A percentile compares a stretch with the other conserved stretches of the same genome.
Conservation (phyloP, 768 basidiomycete genomes). For the Xerocomellus amylosporus region DNA sequence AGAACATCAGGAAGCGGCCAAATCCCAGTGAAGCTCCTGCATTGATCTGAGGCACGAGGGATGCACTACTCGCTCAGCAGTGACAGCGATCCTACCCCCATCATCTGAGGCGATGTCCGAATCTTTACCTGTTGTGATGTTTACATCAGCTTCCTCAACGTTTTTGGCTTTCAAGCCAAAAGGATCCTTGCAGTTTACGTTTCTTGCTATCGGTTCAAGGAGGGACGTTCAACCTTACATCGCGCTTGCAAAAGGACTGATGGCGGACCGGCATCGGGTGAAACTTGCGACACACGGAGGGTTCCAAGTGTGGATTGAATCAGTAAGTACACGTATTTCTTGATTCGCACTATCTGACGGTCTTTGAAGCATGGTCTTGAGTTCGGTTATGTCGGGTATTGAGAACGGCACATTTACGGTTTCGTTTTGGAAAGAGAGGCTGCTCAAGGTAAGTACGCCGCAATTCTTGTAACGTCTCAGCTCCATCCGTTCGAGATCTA, state of each 20-base stretch:
- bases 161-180: constrained; percentile 96
- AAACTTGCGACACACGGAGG: constrained; percentile 95
- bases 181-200: constrained; percentile 83
- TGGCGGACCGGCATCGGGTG: constrained; percentile 84
- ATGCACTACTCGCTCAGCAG: constrained; percentile 51
- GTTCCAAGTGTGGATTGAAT: constrained; percentile 93
- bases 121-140: constrained; percentile 88
- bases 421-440: constrained; percentile 86
- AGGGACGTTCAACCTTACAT: constrained; percentile 99
- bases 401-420: constrained; percentile 98
- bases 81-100: constrained; percentile 44
- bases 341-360: constrained; percentile 3
- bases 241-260: constrained; percentile 86
- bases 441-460: constrained; percentile 64
- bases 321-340: constrained; percentile 50
- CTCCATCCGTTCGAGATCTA: constrained; percentile 31
- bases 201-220: constrained; percentile 92
- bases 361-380: constrained; percentile 81
- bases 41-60: constrained; percentile 56
- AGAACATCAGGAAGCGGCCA: constrained; percentile 56
- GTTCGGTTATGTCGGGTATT: constrained; percentile 84
- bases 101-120: constrained; percentile 59
- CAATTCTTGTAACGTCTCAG: neutral
- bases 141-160: constrained; percentile 92
- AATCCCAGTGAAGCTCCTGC: constrained; percentile 41